phyloP scores from a whole-genome alignment of 1,284 basidiomycete genomes.

The Leccinum proliferum region DNA sequence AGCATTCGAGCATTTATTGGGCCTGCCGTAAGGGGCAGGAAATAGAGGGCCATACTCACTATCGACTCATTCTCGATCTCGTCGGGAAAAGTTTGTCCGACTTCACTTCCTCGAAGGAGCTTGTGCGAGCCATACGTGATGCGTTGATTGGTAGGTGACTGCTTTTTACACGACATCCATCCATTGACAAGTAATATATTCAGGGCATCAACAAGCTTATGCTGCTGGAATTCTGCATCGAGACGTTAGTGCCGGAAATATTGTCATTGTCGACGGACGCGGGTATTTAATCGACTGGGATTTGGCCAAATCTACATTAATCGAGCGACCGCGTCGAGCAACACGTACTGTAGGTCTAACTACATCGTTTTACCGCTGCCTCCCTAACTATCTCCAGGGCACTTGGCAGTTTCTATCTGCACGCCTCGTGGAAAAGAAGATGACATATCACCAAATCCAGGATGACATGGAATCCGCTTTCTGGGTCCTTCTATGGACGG shows the following conservation, averaged over 20 bases:
- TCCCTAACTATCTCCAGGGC: background rate
- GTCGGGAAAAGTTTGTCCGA: background rate
- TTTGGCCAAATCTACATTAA: background rate
- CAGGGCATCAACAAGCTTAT: background rate
- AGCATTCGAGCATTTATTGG: background rate
- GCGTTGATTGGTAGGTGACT: background rate
- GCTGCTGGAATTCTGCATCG: background rate
- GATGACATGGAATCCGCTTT: background rate
- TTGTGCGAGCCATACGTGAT: background rate
- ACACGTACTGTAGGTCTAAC: background rate
- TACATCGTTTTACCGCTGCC: background rate
- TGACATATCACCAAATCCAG: background rate
- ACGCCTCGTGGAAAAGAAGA: background rate
- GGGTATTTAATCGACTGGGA: constrained; percentile 1
- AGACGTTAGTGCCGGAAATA: background rate
- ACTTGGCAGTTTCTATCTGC: background rate
- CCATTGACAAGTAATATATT: background rate
- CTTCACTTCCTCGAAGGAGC: background rate
- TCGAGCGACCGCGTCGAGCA: background rate
- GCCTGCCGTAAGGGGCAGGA: background rate
- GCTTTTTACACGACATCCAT: background rate
- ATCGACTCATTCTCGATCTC: background rate
- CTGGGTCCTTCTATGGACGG: background rate
- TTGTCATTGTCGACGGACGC: background rate
- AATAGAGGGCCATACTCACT: background rate